These are phyloP conservation scores for Sorghum bicolor DNA, from an alignment of 176 grass and related monocot genomes.

Conservation along the genomic window Sorghum_bicolor_NCBIv3 NC_012871.2:70480001-70480500, in stretches of 20 bases:
- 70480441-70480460: not conserved
- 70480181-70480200: constrained; percentile 65
- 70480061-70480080: constrained; percentile 94
- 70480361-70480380: not conserved
- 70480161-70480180: constrained; percentile 28
- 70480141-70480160: constrained; percentile 63
- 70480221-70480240: not conserved
- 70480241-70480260: not conserved
- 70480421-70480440: constrained; percentile 36
- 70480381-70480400: not conserved
- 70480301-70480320: constrained; percentile 39
- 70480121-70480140: constrained; percentile 97
- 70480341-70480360: constrained; percentile 33
- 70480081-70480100: constrained; percentile 85
- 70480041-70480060: constrained; percentile 93
- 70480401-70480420: constrained; percentile 42
- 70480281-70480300: constrained; percentile 23
- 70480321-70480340: constrained; percentile 17
- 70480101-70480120: constrained; percentile 99
- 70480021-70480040: constrained; percentile 58
- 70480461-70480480: not conserved
- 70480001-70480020: not conserved
- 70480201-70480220: not conserved
- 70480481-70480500: not conserved
- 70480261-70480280: not conserved